Evolutionary conservation across 192 early-diverging fungal genomes (phyloP), one percentile per base, ranked within the genome.

Genomic region (Rhizophagus prolifer): DNA sequence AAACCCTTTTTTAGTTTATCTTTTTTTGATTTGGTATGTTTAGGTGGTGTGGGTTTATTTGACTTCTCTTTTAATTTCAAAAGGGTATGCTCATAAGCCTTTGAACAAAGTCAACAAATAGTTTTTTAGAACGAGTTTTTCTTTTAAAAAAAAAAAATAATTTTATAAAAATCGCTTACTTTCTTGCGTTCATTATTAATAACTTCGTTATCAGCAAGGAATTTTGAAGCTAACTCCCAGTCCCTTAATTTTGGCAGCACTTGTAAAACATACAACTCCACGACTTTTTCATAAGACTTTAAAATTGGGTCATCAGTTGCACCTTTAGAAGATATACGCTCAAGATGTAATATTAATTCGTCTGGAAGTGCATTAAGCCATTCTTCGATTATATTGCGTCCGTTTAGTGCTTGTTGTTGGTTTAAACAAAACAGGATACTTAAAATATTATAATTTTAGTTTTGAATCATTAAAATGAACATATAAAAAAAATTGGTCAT

Each of bases 261-360:
- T 75, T 84, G 79, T 58, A 84, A 66, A 62, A 84, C 26, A 58
- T 84, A 84, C 16, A 84, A 50, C 19, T 84, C 81, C 16, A 84
- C 79, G 10, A 84, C 58, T 41, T 80, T 73, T 58, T 82, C 83
- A 66, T 84, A 84, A 38, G 75, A 79, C n/a, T 75, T 84, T 79
- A 84, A 79, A 31, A 82, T 58, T 25, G 79, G 74, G 41, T 84
- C 79, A 71, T 81, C 78, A 3, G n/a, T 69, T n/a, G 28, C 73
- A 2, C 46, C 23, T 9, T 60, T 70, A 21, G 28, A 58, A 59
- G 60, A 67, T 16, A 38, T 38, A 23, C 47, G 25, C 13, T 65
- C 25, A 41, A 65, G 41, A n/a, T 75, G 60, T 25, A 28, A n/a
- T 25, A 46, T 58, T 61, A 65, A 23, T 61, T 23, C 26, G 3